Percentiles rank a stretch among this genome's conserved stretches.
phyloP scores from a whole-genome alignment of 768 basidiomycete species.

The Chlorophyllum brunneum region DNA sequence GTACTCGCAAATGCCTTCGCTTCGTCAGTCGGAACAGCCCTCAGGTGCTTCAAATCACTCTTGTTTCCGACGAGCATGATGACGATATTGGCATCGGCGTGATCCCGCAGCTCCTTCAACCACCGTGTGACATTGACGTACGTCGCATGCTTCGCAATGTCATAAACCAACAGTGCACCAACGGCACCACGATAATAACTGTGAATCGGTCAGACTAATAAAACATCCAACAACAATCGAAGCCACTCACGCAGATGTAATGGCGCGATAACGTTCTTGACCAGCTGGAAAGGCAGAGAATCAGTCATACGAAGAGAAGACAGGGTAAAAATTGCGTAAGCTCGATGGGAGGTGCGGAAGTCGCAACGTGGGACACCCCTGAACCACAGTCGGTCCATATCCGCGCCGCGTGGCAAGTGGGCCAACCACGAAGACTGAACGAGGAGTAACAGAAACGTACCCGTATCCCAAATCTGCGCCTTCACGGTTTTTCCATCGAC shows the following conservation, averaged over 20 bases:
- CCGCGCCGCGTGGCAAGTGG: conserved; percentile 8
- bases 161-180: conserved; percentile 89
- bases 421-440: not conserved
- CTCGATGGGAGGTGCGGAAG: not conserved
- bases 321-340: not conserved
- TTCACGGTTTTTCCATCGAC: conserved; percentile 98
- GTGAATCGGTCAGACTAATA: not conserved
- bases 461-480: conserved; percentile 99
- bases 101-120: conserved; percentile 96
- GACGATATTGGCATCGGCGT: conserved; percentile 89
- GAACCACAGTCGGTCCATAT: conserved; percentile 13
- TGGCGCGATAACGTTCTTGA: conserved; percentile 96
- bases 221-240: not conserved
- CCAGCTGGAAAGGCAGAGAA: conserved; percentile 56
- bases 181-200: conserved; percentile 98
- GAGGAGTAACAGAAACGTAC: conserved; percentile 38
- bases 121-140: conserved; percentile 93
- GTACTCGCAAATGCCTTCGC: conserved; percentile 86
- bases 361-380: not conserved
- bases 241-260: conserved; percentile 85
- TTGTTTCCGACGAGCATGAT: conserved; percentile 98
- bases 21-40: conserved; percentile 97
- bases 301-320: not conserved
- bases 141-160: conserved; percentile 91
- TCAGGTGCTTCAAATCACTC: conserved; percentile 96